Conservation (phyloP, 495 filamentous ascomycete species). For the Lasiosphaeriaceae sp. region DNA sequence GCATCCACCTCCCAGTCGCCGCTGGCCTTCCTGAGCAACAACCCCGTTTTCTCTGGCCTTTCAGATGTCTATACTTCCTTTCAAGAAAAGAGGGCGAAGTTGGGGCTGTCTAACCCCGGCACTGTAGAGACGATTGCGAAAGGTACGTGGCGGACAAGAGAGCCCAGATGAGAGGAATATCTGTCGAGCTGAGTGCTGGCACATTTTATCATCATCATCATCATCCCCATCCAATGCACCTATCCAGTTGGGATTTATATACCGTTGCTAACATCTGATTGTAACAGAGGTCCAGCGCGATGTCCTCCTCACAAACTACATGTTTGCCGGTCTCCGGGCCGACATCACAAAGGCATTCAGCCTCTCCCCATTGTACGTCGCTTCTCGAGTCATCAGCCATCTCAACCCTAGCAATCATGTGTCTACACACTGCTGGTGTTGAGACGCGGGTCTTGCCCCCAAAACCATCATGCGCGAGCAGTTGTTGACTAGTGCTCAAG, state of each 20-base stretch:
- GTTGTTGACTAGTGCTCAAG: constrained; percentile 12
- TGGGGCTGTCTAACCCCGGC: constrained; percentile 89
- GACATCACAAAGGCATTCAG: constrained; percentile 95
- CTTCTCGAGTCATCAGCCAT: constrained; percentile 1
- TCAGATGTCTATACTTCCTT: constrained; percentile 79
- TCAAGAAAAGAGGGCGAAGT: constrained; percentile 74
- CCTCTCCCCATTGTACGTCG: constrained; percentile 64
- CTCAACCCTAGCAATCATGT: neutral
- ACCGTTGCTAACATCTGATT: constrained; percentile 10
- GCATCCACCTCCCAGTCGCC: constrained; percentile 48
- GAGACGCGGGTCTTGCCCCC: neutral
- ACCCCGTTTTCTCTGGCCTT: constrained; percentile 63
- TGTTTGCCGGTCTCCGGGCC: constrained; percentile 91
- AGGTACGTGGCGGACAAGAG: constrained; percentile 20
- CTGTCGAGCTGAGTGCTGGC: neutral
- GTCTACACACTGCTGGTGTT: too few relatives aligned
- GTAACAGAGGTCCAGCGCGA: constrained; percentile 80
- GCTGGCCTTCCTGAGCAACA: constrained; percentile 65
- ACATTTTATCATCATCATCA: neutral
- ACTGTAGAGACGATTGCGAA: constrained; percentile 85
- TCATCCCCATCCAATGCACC: neutral
- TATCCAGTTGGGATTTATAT: neutral
- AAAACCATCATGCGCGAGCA: neutral
- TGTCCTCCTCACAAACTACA: constrained; percentile 89
- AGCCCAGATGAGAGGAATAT: neutral